A percentile compares a stretch with the other conserved stretches of the same genome.
Evolutionary conservation across 371 early-diverging fungal species (phyloP).

Genomic region (Rhizomucor pusillus): DNA sequence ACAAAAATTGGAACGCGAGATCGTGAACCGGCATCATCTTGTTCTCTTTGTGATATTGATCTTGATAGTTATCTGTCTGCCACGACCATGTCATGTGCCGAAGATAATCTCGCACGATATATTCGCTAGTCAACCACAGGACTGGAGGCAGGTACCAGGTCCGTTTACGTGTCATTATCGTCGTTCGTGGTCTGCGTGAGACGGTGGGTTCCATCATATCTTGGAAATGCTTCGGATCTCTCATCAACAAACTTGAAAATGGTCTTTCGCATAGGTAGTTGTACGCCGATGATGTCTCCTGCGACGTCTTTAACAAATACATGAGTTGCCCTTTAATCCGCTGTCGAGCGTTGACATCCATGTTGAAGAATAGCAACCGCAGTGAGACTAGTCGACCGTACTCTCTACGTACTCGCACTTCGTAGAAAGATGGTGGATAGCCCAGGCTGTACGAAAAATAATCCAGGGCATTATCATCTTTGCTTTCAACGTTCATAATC

Average conservation of each 20-base stretch:
- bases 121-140: slow-evolving; percentile 41
- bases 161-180: slow-evolving; percentile 8
- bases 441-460: slow-evolving; percentile 19
- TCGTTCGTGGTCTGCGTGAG: neutral
- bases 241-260: slow-evolving; percentile 45
- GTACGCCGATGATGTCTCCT: slow-evolving; percentile 16
- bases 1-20: slow-evolving; percentile 70
- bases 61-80: slow-evolving; percentile 55
- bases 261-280: slow-evolving; percentile 49
- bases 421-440: slow-evolving; percentile 40
- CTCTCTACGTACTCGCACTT: slow-evolving; percentile 39
- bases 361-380: slow-evolving; percentile 53
- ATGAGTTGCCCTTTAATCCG: slow-evolving; percentile 19
- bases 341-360: slow-evolving; percentile 31
- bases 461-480: slow-evolving; percentile 21
- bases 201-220: neutral
- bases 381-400: slow-evolving; percentile 37
- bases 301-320: slow-evolving; percentile 12
- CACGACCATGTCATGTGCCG: slow-evolving; percentile 67
- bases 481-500: slow-evolving; percentile 1
- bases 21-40: slow-evolving; percentile 66
- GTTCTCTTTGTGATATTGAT: slow-evolving; percentile 47
- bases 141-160: slow-evolving; percentile 44
- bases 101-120: slow-evolving; percentile 61
- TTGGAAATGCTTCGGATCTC: slow-evolving; percentile 46